Evolutionary conservation across 768 basidiomycete species (phyloP), one percentile per base, ranked within the genome.

Genomic region (Cantharellus cinnabarinus): DNA sequence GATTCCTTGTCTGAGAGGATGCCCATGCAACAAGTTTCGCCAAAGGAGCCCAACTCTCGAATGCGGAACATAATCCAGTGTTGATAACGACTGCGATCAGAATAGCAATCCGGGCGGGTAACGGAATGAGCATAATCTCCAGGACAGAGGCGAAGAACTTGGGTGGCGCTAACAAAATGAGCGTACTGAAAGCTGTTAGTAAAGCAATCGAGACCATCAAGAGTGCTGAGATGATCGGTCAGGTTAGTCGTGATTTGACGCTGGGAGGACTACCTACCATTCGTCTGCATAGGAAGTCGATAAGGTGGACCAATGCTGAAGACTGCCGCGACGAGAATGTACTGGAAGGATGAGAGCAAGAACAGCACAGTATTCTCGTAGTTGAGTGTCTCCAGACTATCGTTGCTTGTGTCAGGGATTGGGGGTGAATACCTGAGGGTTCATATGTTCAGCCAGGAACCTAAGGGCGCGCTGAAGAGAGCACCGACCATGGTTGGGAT

Each of bases 251-350:
- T 54, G 52, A 53, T 42, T 41, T 41, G 42, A 44, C 52, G 51
- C 40, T 41, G 29, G 41, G 34, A 52, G 54, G 58, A 42, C 58
- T 10, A 34, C 80, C 59, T 67, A 93, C 93, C 80, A 67, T 99
- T 99, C 14, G 91, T 88, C 80, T 85, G 90, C 77, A 98, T 87
- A 35, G 90, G 78, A 70, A 88, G 85, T 56, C 95, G 80, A 70
- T 94, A 99, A 3, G 95, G 95, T 2, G 93, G 93, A 0, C 95
- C 95, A 64, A 98, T 95, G 68, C 89, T 94, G 72, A 98, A 99
- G 0, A 98, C 90, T 0, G 84, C 94, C 7, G 94, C 95, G 4
- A 95, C 88, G 55, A 98, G 74, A 66, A 98, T 89, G 69, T 99
- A 99, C 71, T 99, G 95, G 80, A 98, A 98, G 62, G 90, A 95